phyloP scores from a whole-genome alignment of 345 rosid genomes.

The Salix suchowensis region DNA sequence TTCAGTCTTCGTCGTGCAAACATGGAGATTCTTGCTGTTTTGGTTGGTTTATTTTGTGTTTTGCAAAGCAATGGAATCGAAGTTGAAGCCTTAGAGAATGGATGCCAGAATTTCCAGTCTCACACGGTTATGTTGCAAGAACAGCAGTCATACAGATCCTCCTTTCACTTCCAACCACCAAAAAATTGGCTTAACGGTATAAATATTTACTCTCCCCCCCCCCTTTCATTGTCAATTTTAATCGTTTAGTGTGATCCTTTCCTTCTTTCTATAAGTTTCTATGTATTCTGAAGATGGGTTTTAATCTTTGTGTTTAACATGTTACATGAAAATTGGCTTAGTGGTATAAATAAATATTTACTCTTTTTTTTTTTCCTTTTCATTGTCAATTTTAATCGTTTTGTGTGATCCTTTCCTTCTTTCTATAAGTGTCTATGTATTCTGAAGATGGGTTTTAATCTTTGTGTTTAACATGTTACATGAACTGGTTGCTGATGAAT shows the following conservation, averaged over 20 bases:
- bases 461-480: background rate
- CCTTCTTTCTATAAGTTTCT: background rate
- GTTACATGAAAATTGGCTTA: slow-evolving; percentile 37
- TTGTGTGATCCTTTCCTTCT: background rate
- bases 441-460: background rate
- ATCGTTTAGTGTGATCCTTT: background rate
- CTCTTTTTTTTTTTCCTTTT: background rate
- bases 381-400: background rate
- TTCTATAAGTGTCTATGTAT: background rate
- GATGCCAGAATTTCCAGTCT: background rate
- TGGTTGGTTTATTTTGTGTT: slow-evolving; percentile 14
- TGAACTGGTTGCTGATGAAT: slow-evolving; percentile 11
- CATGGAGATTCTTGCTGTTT: slow-evolving; percentile 8
- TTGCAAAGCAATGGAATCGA: slow-evolving; percentile 14
- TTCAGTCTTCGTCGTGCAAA: background rate
- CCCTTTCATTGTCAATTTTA: background rate
- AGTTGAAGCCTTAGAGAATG: background rate
- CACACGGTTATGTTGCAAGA: background rate
- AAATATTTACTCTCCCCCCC: background rate
- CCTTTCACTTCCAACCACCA: slow-evolving; percentile 50
- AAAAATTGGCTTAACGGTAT: slow-evolving; percentile 52
- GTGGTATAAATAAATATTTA: slow-evolving; percentile 21
- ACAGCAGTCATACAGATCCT: slow-evolving; percentile 28
- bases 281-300: background rate
- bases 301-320: background rate